Evolutionary conservation across 2,329 filamentous ascomycete species (phyloP).

Genomic region (Aspergillus puulaauensis): DNA sequence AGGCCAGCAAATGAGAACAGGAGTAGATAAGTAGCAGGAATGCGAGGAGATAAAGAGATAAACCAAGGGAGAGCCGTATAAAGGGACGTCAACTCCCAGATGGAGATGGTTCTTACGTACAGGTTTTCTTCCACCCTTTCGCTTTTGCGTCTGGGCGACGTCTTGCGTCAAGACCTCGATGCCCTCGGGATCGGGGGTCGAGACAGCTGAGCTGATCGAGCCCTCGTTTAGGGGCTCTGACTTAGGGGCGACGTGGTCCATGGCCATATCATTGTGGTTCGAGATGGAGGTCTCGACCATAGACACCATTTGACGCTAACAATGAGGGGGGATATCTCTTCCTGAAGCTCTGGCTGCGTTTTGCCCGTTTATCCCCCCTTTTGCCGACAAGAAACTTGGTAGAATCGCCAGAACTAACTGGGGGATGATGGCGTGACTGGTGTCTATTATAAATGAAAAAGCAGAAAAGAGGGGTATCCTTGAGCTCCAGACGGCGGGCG

Average conservation of each 20-base stretch:
- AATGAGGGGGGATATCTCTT: slow-evolving; percentile 13
- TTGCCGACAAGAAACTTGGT: slow-evolving; percentile 4
- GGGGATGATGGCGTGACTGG: background rate
- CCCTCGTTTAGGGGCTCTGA: slow-evolving; percentile 42
- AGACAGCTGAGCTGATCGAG: slow-evolving; percentile 46
- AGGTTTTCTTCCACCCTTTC: slow-evolving; percentile 96
- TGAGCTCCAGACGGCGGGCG: background rate
- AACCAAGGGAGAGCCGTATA: slow-evolving; percentile 5
- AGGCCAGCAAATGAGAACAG: slow-evolving; percentile 9
- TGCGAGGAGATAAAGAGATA: slow-evolving; percentile 12
- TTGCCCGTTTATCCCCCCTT: slow-evolving; percentile 15
- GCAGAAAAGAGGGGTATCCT: background rate
- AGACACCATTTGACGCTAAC: slow-evolving; percentile 42
- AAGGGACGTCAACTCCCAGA: background rate
- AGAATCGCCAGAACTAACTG: slow-evolving; percentile 6
- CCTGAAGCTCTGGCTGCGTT: background rate
- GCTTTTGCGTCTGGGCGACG: slow-evolving; percentile 67
- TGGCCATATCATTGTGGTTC: slow-evolving; percentile 41
- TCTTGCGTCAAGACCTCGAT: slow-evolving; percentile 39
- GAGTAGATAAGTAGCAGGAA: slow-evolving; percentile 13
- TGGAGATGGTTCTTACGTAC: slow-evolving; percentile 56
- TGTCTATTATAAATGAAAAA: slow-evolving; percentile 6
- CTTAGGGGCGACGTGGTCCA: slow-evolving; percentile 44
- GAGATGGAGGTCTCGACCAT: slow-evolving; percentile 41
- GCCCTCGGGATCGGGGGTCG: slow-evolving; percentile 47